phyloP scores from a whole-genome alignment of 106 monocot species.

The Vanilla planifolia region DNA sequence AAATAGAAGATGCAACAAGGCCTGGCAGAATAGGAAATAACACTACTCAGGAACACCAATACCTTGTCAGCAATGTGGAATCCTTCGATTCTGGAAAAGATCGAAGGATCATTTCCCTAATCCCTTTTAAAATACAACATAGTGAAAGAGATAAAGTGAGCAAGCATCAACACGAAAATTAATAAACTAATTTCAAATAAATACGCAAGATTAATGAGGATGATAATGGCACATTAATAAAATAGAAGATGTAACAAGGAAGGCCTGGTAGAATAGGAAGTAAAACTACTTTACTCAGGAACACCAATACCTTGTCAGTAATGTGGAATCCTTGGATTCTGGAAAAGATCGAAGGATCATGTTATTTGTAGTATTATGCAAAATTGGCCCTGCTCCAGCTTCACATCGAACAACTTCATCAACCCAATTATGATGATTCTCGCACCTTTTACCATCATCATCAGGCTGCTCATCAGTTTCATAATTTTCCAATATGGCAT shows the following conservation, averaged over 20 bases:
- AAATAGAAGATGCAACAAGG: no score
- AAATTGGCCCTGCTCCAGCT: conserved; percentile 27
- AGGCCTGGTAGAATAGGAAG: no score
- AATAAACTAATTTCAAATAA: no score
- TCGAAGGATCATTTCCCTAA: no score
- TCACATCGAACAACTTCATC: conserved; percentile 84
- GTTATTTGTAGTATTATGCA: conserved; percentile 20
- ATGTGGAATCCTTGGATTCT: conserved; percentile 43
- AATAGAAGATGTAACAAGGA: no score
- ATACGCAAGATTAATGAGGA: no score
- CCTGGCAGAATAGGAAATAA: no score
- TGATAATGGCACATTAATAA: no score
- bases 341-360: conserved; percentile 16
- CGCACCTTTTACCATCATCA: conserved; percentile 33
- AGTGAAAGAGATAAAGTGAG: no score
- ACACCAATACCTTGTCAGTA: conserved; percentile 45
- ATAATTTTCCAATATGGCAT: conserved; percentile 70
- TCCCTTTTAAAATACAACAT: no score
- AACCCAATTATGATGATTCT: conserved; percentile 79
- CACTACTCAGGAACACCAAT: neutral
- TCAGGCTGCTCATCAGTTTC: conserved; percentile 17
- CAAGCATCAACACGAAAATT: no score
- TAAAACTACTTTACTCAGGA: neutral
- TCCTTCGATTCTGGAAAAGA: conserved; percentile 39
- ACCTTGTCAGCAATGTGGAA: conserved; percentile 57